Evolutionary conservation across 2,329 filamentous ascomycete genomes (phyloP).

Genomic region (Lasiodiplodia sp.): DNA sequence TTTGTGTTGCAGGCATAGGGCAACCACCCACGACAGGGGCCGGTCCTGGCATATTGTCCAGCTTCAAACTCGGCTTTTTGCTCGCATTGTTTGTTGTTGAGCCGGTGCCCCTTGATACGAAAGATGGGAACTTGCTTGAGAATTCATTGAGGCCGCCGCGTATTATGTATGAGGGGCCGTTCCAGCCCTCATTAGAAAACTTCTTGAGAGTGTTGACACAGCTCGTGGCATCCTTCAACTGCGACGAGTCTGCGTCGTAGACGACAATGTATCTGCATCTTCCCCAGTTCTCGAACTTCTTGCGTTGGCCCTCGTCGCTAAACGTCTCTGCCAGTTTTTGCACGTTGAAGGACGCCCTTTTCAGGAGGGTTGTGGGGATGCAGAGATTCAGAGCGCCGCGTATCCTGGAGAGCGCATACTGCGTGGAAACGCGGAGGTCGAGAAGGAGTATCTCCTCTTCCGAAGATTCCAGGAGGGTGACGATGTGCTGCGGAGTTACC

Average conservation of each 20-base stretch:
- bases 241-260: constrained; percentile 80
- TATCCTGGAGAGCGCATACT: constrained; percentile 78
- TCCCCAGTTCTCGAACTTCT: constrained; percentile 78
- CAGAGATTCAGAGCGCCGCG: constrained; percentile 87
- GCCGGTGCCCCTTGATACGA: neutral
- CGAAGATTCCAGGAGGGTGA: constrained; percentile 56
- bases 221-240: constrained; percentile 80
- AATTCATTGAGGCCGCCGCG: constrained; percentile 84
- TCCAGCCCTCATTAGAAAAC: constrained; percentile 84
- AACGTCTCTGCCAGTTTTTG: constrained; percentile 89
- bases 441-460: constrained; percentile 71
- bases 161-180: constrained; percentile 75
- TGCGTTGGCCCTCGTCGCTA: constrained; percentile 71
- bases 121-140: constrained; percentile 67
- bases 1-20: constrained; percentile 73
- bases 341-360: constrained; percentile 88
- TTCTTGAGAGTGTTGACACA: constrained; percentile 92
- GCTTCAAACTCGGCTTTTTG: constrained; percentile 29
- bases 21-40: constrained; percentile 90
- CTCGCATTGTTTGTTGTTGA: neutral
- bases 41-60: constrained; percentile 63
- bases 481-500: constrained; percentile 56
- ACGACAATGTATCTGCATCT: constrained; percentile 79
- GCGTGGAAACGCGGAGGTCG: constrained; percentile 86
- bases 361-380: constrained; percentile 91